Evolutionary conservation across 257 asterid genomes (phyloP).

Genomic region (Datura wrightii): DNA sequence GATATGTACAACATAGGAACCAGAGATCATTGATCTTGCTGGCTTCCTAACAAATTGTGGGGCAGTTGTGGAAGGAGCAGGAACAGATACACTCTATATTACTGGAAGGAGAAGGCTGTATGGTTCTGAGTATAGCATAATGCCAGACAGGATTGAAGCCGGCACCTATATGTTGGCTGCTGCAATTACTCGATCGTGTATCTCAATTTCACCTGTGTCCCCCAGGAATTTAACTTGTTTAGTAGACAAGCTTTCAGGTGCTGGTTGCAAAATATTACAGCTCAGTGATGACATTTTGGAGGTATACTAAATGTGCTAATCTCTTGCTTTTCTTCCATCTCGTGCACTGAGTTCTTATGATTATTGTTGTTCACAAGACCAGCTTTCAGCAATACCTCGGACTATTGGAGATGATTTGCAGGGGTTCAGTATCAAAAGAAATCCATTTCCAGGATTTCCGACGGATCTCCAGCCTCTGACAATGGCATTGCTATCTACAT

Average conservation of each 20-base stretch:
- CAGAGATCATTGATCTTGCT: constrained; percentile 54
- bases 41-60: constrained; percentile 45
- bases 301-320: constrained; percentile 34
- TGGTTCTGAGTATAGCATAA: constrained; percentile 44
- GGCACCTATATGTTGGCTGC: constrained; percentile 58
- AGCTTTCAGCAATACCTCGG: constrained; percentile 42
- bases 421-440: constrained; percentile 44
- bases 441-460: constrained; percentile 58
- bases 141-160: constrained; percentile 54
- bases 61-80: constrained; percentile 49
- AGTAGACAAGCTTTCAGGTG: constrained; percentile 37
- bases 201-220: constrained; percentile 47
- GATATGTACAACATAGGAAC: constrained; percentile 43
- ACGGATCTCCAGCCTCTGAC: constrained; percentile 59
- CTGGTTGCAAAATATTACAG: constrained; percentile 47
- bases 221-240: constrained; percentile 35
- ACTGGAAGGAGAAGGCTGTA: constrained; percentile 38
- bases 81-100: constrained; percentile 41
- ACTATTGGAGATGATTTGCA: constrained; percentile 32
- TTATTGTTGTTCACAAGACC: constrained; percentile 24
- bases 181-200: constrained; percentile 49
- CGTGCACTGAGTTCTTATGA: not conserved
- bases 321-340: not conserved
- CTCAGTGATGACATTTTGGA: constrained; percentile 34
- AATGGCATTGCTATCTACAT: constrained; percentile 51